Base-by-base conservation (phyloP, 139 green algal species). In the Chlamydomonas sphaeroides region DNA sequence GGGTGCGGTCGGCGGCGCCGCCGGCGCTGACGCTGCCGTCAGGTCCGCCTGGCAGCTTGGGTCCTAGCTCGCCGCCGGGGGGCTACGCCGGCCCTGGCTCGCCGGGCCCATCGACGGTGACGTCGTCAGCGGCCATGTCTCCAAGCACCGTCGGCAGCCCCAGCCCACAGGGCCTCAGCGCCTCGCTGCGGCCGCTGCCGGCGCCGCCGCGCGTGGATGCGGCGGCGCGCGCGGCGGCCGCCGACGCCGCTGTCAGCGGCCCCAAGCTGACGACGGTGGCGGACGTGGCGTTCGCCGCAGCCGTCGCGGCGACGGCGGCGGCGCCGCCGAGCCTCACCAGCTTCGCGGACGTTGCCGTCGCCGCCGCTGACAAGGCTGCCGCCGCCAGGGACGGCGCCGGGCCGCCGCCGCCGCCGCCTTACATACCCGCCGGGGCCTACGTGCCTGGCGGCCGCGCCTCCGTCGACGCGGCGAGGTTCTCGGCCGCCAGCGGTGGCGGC, bases 151-250 rank as follows among this genome's bases (percentile, higher is more conserved):
- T 35, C 0, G 56, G 28, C 56, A 10, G 35, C 28, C 30, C 36
- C 51, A 53, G 45, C 32, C 33, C 36, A 23, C 45, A 66, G 21
- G 21, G n/a, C 38, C 56, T 80, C 23, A 80, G 72, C 57, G 53
- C 53, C 25, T 80, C 72, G 38, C 28, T 80, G n/a, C 71, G 71
- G 0, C 51, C 51, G n/a, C n/a, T n/a, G n/a, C n/a, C n/a, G n/a
- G n/a, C n/a, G n/a, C n/a, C n/a, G n/a, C n/a, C n/a, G n/a, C 45
- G 45, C 45, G 45, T 51, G 10, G 45, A 10, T 21, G 45, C 45
- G 10, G 45, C 45, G 10, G 45, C 45, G 10, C 45, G 45, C 49
- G 2, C 25, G 18, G 49, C 49, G 18, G 49, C 49, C 49, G 49
- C 49, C 49, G 49, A 17, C 49, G 18, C 18, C 49, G 49, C 49